A percentile compares a stretch with the other conserved stretches of the same genome.
These are phyloP conservation scores for Nicotiana knightiana DNA, from an alignment of 257 asterid species.

Conservation along the genomic window DNA sequence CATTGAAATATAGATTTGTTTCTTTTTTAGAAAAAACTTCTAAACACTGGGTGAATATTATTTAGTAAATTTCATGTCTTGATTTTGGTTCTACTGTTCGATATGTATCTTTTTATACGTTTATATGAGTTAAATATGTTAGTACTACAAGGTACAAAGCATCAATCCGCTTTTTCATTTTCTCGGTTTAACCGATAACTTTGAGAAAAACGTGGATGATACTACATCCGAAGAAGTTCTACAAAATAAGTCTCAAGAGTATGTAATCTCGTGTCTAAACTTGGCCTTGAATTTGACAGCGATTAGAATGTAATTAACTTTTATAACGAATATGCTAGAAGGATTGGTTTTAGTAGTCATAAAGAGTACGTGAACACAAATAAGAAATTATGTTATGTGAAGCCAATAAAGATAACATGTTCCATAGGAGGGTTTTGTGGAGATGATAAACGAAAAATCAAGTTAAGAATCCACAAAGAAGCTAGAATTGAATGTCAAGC, in stretches of 20 bases:
- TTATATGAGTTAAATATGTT: not conserved
- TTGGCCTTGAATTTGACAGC: not conserved
- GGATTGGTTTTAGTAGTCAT: conserved; percentile 43
- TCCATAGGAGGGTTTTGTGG: conserved; percentile 52
- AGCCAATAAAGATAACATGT: conserved; percentile 56
- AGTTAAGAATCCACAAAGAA: conserved; percentile 51
- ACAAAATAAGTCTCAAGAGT: not conserved
- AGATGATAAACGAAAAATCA: conserved; percentile 47
- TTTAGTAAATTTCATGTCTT: not conserved
- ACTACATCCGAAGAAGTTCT: not conserved
- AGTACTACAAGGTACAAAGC: not conserved
- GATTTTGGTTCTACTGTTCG: not conserved
- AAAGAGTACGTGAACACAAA: conserved; percentile 60
- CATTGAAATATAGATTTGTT: not conserved
- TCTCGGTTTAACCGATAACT: not conserved
- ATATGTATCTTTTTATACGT: not conserved
- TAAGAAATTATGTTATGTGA: conserved; percentile 46
- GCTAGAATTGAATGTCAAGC: conserved; percentile 64
- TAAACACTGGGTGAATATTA: not conserved
- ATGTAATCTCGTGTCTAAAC: not conserved
- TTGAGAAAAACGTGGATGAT: not conserved
- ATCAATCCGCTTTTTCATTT: not conserved
- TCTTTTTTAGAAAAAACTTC: not conserved
- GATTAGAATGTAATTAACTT: not conserved
- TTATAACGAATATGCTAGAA: conserved; percentile 52